phyloP scores from a whole-genome alignment of 164 flowering plant genomes.

The Kingdonia uniflora region DNA sequence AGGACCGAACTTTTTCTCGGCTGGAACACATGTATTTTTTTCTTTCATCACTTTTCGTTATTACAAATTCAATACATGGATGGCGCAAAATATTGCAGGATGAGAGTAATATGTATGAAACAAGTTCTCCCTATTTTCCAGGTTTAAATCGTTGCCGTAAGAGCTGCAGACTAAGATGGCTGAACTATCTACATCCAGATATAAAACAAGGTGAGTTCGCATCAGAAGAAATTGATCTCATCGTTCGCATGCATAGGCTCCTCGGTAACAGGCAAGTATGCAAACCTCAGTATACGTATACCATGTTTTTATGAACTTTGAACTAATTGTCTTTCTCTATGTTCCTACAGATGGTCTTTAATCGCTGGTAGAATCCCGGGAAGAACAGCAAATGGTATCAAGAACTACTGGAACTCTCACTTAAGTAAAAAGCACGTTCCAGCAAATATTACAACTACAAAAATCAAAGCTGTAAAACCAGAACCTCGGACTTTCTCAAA shows the following conservation, averaged over 20 bases:
- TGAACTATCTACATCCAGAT: constrained; percentile 12
- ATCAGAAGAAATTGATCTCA: constrained; percentile 12
- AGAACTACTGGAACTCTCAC: constrained; percentile 12
- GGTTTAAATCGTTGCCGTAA: constrained; percentile 12
- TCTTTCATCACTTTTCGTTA: too few species aligned
- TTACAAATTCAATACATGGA: too few species aligned
- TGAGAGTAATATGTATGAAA: too few species aligned
- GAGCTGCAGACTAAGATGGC: constrained; percentile 13
- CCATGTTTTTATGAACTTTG: background rate
- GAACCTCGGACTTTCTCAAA: constrained; percentile 7
- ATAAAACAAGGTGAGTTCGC: constrained; percentile 11
- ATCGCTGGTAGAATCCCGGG: constrained; percentile 16
- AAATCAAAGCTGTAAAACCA: constrained; percentile 9
- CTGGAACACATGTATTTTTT: too few species aligned
- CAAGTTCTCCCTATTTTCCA: background rate
- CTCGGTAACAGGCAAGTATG: constrained; percentile 13
- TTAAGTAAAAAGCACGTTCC: background rate
- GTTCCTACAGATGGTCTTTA: constrained; percentile 11
- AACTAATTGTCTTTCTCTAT: background rate
- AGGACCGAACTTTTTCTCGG: too few species aligned
- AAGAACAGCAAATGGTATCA: constrained; percentile 10
- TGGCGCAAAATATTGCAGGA: too few species aligned
- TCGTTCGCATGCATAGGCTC: constrained; percentile 14
- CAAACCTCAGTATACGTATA: background rate
- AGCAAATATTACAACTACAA: background rate